phyloP scores from a whole-genome alignment of 2,329 filamentous ascomycete species.

The Colletotrichum australisinense region DNA sequence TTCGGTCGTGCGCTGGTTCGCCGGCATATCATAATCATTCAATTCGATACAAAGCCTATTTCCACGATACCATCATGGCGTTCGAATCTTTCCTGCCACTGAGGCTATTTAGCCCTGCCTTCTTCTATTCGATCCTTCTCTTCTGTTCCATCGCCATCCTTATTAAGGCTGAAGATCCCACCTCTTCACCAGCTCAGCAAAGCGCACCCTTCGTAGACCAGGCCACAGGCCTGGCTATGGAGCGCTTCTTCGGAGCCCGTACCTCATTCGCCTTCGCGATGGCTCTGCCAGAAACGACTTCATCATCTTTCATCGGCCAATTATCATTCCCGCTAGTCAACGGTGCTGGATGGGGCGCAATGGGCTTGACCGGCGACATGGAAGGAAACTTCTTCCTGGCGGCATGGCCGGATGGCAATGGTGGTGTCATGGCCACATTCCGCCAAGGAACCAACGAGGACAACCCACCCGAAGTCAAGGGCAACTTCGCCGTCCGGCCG shows the following conservation, averaged over 20 bases:
- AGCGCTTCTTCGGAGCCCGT: slow-evolving; percentile 51
- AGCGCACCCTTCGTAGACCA: slow-evolving; percentile 46
- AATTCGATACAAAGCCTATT: neutral
- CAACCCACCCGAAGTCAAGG: slow-evolving; percentile 55
- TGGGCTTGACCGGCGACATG: slow-evolving; percentile 57
- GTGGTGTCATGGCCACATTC: slow-evolving; percentile 53
- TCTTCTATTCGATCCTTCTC: neutral
- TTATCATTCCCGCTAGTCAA: slow-evolving; percentile 53
- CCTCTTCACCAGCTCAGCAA: slow-evolving; percentile 30
- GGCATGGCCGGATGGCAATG: slow-evolving; percentile 54
- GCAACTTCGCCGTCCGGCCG: slow-evolving; percentile 51
- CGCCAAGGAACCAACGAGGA: slow-evolving; percentile 55
- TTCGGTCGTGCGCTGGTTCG: slow-evolving; percentile 6
- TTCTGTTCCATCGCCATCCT: slow-evolving; percentile 11
- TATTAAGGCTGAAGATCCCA: slow-evolving; percentile 18
- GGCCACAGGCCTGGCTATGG: slow-evolving; percentile 47
- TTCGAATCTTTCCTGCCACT: neutral
- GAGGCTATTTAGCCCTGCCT: neutral
- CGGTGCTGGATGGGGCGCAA: slow-evolving; percentile 57
- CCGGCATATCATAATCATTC: slow-evolving; percentile 6
- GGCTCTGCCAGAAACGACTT: slow-evolving; percentile 49
- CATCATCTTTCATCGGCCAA: slow-evolving; percentile 58
- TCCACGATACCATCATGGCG: neutral
- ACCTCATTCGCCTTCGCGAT: slow-evolving; percentile 55
- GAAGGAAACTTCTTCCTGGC: slow-evolving; percentile 56